Percentiles rank a stretch among this genome's conserved stretches.
phyloP scores from a whole-genome alignment of 768 basidiomycete genomes.

The Boletellus ananas region DNA sequence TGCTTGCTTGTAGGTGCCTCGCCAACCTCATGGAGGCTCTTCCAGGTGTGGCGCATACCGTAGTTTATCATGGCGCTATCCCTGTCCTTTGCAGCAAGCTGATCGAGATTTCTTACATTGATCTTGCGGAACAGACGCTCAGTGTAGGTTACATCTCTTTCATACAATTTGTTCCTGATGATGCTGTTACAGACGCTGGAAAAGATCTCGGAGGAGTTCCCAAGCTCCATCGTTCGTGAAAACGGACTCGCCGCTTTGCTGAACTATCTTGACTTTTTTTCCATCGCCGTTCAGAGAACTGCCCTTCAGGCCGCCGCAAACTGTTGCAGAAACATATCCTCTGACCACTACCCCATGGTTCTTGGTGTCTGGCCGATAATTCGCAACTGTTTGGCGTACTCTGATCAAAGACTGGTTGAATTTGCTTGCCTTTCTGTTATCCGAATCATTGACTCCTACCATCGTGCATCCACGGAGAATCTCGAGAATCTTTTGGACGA shows the following conservation, averaged over 20 bases:
- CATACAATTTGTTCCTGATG: slow-evolving; percentile 8
- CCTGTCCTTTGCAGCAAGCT: slow-evolving; percentile 97
- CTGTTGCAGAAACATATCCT: slow-evolving; percentile 88
- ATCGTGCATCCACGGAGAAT: slow-evolving; percentile 78
- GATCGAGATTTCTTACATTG: slow-evolving; percentile 95
- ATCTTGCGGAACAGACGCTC: slow-evolving; percentile 95
- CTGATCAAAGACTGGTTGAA: slow-evolving; percentile 96
- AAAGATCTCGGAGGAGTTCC: slow-evolving; percentile 98
- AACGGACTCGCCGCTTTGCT: slow-evolving; percentile 90
- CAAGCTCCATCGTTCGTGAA: slow-evolving; percentile 92
- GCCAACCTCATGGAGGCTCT: slow-evolving; percentile 99
- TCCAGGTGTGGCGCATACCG: slow-evolving; percentile 94
- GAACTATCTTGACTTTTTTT: slow-evolving; percentile 97
- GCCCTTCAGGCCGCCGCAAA: slow-evolving; percentile 96
- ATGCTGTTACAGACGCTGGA: slow-evolving; percentile 73
- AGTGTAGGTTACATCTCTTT: slow-evolving; percentile 61
- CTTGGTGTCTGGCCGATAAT: slow-evolving; percentile 89
- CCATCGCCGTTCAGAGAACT: slow-evolving; percentile 94
- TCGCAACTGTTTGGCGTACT: slow-evolving; percentile 85
- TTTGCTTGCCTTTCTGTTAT: slow-evolving; percentile 94
- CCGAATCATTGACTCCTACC: slow-evolving; percentile 88
- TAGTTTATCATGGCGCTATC: slow-evolving; percentile 98
- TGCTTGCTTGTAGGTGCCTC: slow-evolving; percentile 93
- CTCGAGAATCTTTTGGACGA: slow-evolving; percentile 82
- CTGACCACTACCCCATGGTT: slow-evolving; percentile 88